A percentile compares a stretch with the other conserved stretches of the same genome.
Conservation (phyloP, 148 eudicot genomes). For the Talinum fruticosum region DNA sequence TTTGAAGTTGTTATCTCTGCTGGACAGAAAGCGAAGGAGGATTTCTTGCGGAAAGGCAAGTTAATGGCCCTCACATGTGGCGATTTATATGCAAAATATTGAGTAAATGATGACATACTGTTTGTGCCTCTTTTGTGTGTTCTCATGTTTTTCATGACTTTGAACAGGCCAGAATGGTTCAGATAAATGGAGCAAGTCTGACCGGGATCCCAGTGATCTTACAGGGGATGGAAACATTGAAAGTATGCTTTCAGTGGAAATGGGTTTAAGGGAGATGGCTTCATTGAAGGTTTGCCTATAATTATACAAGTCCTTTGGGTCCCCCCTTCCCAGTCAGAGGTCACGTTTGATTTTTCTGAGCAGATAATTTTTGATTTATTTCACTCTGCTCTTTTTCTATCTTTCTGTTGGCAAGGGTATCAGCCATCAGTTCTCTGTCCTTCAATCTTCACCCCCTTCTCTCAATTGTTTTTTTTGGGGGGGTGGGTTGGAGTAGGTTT, state of each 20-base stretch:
- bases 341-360: neutral
- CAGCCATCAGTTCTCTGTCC: neutral
- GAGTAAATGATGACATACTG: neutral
- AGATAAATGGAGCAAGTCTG: conserved; percentile 55
- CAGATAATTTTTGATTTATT: neutral
- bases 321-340: neutral
- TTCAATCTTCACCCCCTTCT: neutral
- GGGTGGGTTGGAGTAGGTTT: too few species aligned
- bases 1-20: conserved; percentile 96
- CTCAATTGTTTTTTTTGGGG: neutral
- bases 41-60: conserved; percentile 53
- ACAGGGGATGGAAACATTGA: conserved; percentile 94
- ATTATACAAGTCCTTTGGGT: neutral
- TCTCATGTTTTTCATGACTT: conserved; percentile 11
- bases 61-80: conserved; percentile 24
- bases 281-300: conserved; percentile 69
- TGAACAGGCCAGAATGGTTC: conserved; percentile 50
- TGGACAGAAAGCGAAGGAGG: conserved; percentile 95
- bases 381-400: neutral
- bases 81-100: conserved; percentile 12
- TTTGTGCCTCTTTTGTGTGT: conserved; percentile 7
- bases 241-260: conserved; percentile 97
- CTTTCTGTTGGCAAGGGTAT: neutral
- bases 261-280: conserved; percentile 92
- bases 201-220: conserved; percentile 67